Conservation (phyloP, 257 asterid species). For the Coffea eugenioides region DNA sequence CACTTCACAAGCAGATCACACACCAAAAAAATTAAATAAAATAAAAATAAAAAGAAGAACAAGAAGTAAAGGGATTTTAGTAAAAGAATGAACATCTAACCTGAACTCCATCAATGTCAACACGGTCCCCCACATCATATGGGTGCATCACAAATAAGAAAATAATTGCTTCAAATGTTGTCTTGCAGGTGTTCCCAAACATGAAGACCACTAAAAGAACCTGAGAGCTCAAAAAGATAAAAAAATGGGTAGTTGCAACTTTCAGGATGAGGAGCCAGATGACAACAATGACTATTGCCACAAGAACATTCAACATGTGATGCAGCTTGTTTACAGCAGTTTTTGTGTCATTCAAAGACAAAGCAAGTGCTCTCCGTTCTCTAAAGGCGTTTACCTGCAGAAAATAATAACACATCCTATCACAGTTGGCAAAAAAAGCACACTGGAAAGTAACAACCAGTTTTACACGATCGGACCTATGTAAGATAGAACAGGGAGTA, state of each 20-base stretch:
- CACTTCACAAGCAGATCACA: background rate
- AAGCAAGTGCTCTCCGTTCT: slow-evolving; percentile 87
- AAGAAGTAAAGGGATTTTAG: background rate
- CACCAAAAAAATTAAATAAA: background rate
- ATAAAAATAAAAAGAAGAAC: too few relatives aligned
- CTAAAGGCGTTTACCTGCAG: slow-evolving; percentile 83
- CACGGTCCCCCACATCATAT: slow-evolving; percentile 92
- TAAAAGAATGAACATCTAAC: slow-evolving; percentile 32
- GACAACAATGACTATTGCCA: slow-evolving; percentile 45
- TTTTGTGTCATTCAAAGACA: slow-evolving; percentile 92
- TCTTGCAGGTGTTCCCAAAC: slow-evolving; percentile 94
- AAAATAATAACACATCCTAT: background rate
- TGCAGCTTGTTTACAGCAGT: slow-evolving; percentile 91
- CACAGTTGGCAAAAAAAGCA: background rate
- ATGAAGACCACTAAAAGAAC: slow-evolving; percentile 74
- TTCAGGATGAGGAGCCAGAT: slow-evolving; percentile 81
- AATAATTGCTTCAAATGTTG: slow-evolving; percentile 88
- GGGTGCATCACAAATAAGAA: slow-evolving; percentile 96
- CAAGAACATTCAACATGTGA: slow-evolving; percentile 69
- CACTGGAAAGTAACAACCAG: background rate
- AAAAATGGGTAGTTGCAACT: slow-evolving; percentile 77
- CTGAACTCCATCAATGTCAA: slow-evolving; percentile 83
- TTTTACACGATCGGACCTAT: background rate
- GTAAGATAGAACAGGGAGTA: background rate
- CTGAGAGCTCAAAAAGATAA: slow-evolving; percentile 85